phyloP scores from a whole-genome alignment of 2,329 filamentous ascomycete genomes.

The Fusarium tupiense region DNA sequence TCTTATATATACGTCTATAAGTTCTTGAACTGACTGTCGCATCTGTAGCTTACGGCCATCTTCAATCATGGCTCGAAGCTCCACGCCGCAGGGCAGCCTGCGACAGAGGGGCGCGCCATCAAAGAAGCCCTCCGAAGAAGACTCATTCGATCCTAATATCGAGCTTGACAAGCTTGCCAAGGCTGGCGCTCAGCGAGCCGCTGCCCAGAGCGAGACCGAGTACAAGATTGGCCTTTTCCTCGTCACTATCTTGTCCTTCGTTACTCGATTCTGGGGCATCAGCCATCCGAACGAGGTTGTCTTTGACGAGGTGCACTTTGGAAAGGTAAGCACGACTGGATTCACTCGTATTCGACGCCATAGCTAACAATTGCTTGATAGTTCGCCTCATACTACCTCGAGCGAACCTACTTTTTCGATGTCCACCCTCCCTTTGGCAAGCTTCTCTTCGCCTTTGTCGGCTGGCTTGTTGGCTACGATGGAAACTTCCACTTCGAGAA shows the following conservation, averaged over 20 bases:
- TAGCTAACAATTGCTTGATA: conserved; percentile 46
- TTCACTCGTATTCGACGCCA: neutral
- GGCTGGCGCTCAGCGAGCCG: conserved; percentile 47
- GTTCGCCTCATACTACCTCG: conserved; percentile 85
- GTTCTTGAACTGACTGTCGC: conserved; percentile 27
- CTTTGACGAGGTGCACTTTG: conserved; percentile 99
- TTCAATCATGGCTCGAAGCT: conserved; percentile 57
- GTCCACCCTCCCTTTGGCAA: conserved; percentile 98
- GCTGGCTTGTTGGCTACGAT: conserved; percentile 97
- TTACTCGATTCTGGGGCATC: conserved; percentile 96
- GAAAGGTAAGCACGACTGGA: conserved; percentile 75
- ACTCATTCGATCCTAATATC: conserved; percentile 52
- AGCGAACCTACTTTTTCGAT: conserved; percentile 99
- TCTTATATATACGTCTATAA: neutral
- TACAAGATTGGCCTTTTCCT: conserved; percentile 82
- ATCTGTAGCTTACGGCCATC: conserved; percentile 20
- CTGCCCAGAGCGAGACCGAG: conserved; percentile 74
- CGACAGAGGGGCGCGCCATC: conserved; percentile 66
- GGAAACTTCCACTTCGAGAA: conserved; percentile 98
- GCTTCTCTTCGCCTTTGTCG: conserved; percentile 95
- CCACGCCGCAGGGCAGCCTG: conserved; percentile 66
- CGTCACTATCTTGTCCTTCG: conserved; percentile 84
- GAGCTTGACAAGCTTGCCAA: conserved; percentile 63
- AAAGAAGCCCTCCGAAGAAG: conserved; percentile 58
- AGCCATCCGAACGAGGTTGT: conserved; percentile 96